These are phyloP conservation scores for Dactylellina sp. DNA, from an alignment of 2,329 filamentous ascomycete genomes.

Conservation along the genomic window DNA sequence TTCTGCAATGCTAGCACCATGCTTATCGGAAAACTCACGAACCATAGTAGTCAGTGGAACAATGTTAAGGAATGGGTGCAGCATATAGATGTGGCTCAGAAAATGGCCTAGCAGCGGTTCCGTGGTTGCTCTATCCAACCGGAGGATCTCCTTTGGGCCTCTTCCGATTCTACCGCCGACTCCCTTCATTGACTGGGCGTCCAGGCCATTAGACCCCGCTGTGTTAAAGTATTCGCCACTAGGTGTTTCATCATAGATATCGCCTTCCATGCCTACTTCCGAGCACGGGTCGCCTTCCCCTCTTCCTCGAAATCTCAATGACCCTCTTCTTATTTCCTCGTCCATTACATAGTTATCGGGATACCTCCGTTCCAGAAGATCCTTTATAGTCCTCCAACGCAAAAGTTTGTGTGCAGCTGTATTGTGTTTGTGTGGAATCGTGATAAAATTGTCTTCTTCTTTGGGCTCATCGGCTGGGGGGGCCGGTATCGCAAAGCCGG, in stretches of 20 bases:
- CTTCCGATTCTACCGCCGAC: conserved; percentile 55
- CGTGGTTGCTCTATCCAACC: conserved; percentile 69
- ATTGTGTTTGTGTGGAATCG: conserved; percentile 86
- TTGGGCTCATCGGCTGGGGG: conserved; percentile 63
- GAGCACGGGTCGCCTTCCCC: conserved; percentile 73
- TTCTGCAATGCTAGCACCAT: conserved; percentile 63
- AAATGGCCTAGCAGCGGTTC: conserved; percentile 69
- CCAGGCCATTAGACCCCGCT: conserved; percentile 63
- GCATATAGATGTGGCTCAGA: conserved; percentile 71
- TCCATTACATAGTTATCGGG: conserved; percentile 78
- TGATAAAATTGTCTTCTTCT: conserved; percentile 66
- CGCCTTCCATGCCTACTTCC: conserved; percentile 64
- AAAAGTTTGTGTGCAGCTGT: conserved; percentile 88
- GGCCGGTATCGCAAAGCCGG: conserved; percentile 62
- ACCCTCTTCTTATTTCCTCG: conserved; percentile 78
- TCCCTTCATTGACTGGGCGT: conserved; percentile 29
- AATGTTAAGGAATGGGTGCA: conserved; percentile 74
- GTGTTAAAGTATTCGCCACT: conserved; percentile 65
- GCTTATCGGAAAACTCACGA: conserved; percentile 67
- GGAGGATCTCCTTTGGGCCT: conserved; percentile 66
- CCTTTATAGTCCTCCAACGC: conserved; percentile 75
- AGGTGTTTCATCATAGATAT: conserved; percentile 62
- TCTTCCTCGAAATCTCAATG: conserved; percentile 79
- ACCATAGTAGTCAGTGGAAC: conserved; percentile 68
- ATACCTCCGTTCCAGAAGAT: conserved; percentile 70